phyloP scores from a whole-genome alignment of 176 grass and related monocot genomes.

The Raddia guianensis region DNA sequence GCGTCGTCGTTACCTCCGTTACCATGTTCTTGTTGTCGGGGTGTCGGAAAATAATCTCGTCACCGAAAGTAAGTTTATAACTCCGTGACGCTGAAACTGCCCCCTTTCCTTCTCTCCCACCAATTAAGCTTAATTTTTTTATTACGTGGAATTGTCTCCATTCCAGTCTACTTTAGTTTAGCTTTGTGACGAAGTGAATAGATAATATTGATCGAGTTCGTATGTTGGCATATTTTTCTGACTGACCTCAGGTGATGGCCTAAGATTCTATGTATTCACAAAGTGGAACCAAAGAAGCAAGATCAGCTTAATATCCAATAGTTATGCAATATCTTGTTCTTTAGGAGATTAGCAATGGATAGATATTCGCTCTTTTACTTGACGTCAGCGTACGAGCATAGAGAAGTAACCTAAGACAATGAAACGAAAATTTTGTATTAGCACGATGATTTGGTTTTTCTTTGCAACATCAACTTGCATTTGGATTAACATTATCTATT shows the following conservation, averaged over 20 bases:
- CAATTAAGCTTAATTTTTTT: slow-evolving; percentile 3
- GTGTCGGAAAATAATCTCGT: too few relatives aligned
- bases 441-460: neutral
- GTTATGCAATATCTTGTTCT: slow-evolving; percentile 73
- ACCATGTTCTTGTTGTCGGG: too few relatives aligned
- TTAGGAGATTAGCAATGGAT: slow-evolving; percentile 57
- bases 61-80: too few relatives aligned
- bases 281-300: slow-evolving; percentile 47
- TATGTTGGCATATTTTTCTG: slow-evolving; percentile 10
- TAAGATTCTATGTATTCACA: slow-evolving; percentile 58
- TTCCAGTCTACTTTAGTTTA: slow-evolving; percentile 7
- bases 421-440: slow-evolving; percentile 19
- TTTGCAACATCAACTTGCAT: neutral
- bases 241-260: slow-evolving; percentile 51
- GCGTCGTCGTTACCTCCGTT: too few relatives aligned
- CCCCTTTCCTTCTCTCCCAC: too few relatives aligned
- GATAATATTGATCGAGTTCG: slow-evolving; percentile 19
- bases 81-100: too few relatives aligned
- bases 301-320: slow-evolving; percentile 75
- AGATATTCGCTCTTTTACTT: neutral
- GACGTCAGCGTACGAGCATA: neutral
- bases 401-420: neutral
- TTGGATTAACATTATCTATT: neutral
- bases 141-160: neutral
- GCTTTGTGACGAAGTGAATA: neutral